phyloP scores from a whole-genome alignment of 257 asterid genomes.

The Apocynum venetum region DNA sequence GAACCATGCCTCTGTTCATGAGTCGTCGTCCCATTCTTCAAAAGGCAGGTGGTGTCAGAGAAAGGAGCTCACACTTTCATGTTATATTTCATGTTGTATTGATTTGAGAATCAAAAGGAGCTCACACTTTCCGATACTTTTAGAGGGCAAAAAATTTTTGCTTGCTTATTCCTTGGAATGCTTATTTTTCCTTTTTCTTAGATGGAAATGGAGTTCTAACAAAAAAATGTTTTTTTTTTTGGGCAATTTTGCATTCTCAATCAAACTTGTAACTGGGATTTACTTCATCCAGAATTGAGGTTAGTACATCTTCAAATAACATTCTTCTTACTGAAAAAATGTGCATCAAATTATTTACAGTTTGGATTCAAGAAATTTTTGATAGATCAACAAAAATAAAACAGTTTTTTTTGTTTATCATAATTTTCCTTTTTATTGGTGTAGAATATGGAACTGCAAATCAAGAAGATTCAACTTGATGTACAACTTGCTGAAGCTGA shows the following conservation, averaged over 20 bases:
- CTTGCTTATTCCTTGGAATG: too few species aligned
- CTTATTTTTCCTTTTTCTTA: not conserved
- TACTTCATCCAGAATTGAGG: not conserved
- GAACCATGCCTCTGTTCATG: too few species aligned
- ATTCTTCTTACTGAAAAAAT: not conserved
- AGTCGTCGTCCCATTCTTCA: too few species aligned
- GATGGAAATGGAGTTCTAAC: not conserved
- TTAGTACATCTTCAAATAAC: not conserved
- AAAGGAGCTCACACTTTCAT: too few species aligned
- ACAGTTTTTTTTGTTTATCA: not conserved
- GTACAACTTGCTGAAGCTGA: conserved; percentile 42
- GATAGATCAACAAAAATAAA: too few species aligned
- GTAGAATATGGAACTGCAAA: conserved; percentile 56
- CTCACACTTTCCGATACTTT: too few species aligned
- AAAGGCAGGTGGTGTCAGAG: too few species aligned
- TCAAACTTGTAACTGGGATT: not conserved
- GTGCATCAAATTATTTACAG: too few species aligned
- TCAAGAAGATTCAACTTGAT: conserved; percentile 35
- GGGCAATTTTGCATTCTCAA: not conserved
- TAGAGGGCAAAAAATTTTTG: too few species aligned
- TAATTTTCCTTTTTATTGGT: not conserved
- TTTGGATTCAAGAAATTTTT: too few species aligned
- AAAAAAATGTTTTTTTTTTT: not conserved
- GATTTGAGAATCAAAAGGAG: too few species aligned
- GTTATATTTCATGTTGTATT: too few species aligned